Conservation (phyloP, 1,139 yeast species). For the Insectozyma bohioensis region DNA sequence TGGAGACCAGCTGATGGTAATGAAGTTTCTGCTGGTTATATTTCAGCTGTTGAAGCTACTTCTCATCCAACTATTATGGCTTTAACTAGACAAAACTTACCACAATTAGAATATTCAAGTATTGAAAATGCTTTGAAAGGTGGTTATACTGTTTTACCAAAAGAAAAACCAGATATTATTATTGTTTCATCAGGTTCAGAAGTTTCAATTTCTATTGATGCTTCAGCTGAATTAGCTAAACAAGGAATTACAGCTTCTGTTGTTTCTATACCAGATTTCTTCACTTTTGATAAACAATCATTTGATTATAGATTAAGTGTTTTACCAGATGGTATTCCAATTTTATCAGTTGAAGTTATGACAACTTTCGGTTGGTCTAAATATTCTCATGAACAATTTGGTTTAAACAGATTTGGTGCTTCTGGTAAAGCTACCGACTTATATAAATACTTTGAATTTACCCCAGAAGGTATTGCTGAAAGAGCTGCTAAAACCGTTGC, state of each 20-base stretch:
- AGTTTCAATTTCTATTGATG: conserved; percentile 80
- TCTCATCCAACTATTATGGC: conserved; percentile 89
- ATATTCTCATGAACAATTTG: conserved; percentile 96
- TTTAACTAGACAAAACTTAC: conserved; percentile 95
- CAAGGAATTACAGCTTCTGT: conserved; percentile 76
- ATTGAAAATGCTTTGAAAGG: conserved; percentile 93
- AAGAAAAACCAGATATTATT: conserved; percentile 70
- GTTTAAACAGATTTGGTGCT: conserved; percentile 95
- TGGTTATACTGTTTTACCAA: conserved; percentile 78
- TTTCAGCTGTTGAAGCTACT: conserved; percentile 66
- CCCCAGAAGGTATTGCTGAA: conserved; percentile 88
- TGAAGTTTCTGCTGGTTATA: conserved; percentile 96
- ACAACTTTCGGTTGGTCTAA: conserved; percentile 91
- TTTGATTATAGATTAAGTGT: conserved; percentile 78
- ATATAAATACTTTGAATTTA: conserved; percentile 85
- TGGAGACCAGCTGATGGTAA: conserved; percentile 99
- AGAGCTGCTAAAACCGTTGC: conserved; percentile 80
- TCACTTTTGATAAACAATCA: conserved; percentile 83
- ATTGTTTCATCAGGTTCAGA: conserved; percentile 96
- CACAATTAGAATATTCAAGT: conserved; percentile 92
- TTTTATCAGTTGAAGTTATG: conserved; percentile 92
- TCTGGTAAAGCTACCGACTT: conserved; percentile 89
- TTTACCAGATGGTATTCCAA: conserved; percentile 93
- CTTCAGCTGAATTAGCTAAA: conserved; percentile 63
- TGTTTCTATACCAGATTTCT: conserved; percentile 92